These are phyloP conservation scores for Nepenthes alata DNA, from an alignment of 179 eudicot species.

Conservation along the genomic window DNA sequence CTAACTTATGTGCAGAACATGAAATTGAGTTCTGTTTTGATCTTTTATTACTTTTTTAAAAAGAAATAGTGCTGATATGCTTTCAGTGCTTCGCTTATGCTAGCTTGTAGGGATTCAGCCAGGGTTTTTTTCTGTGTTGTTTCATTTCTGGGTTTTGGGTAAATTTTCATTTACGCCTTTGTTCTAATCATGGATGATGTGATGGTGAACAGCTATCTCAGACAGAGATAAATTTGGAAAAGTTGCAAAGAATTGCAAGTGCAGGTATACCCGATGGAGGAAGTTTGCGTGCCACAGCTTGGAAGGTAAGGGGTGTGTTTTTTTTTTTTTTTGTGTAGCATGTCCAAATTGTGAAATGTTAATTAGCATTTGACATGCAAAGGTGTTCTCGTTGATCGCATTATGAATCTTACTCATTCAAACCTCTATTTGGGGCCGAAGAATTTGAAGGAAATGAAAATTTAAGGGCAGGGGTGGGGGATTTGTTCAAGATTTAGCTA, in stretches of 20 bases:
- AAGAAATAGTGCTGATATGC: too few relatives aligned
- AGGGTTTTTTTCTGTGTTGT: not conserved
- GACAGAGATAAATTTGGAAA: conserved; percentile 50
- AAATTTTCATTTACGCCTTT: not conserved
- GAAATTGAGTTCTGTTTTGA: not conserved
- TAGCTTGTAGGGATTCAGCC: not conserved
- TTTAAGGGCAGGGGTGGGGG: too few relatives aligned
- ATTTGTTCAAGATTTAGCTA: too few relatives aligned
- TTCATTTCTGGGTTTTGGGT: not conserved
- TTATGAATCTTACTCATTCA: too few relatives aligned
- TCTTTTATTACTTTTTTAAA: not conserved
- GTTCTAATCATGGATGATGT: not conserved
- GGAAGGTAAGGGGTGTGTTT: conserved; percentile 37
- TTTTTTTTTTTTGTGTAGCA: not conserved
- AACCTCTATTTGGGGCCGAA: too few relatives aligned
- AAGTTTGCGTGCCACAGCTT: conserved; percentile 40
- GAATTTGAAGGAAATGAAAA: too few relatives aligned
- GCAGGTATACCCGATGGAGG: conserved; percentile 52
- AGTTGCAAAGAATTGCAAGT: conserved; percentile 45
- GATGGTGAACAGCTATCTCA: conserved; percentile 27
- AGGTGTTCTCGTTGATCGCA: too few relatives aligned
- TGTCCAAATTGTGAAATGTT: too few relatives aligned
- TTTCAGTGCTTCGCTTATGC: too few relatives aligned
- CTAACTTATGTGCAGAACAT: too few relatives aligned
- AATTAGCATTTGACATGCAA: too few relatives aligned